Base-by-base conservation (phyloP, 108 stramenopile genomes). In the Nitzschia sp. region DNA sequence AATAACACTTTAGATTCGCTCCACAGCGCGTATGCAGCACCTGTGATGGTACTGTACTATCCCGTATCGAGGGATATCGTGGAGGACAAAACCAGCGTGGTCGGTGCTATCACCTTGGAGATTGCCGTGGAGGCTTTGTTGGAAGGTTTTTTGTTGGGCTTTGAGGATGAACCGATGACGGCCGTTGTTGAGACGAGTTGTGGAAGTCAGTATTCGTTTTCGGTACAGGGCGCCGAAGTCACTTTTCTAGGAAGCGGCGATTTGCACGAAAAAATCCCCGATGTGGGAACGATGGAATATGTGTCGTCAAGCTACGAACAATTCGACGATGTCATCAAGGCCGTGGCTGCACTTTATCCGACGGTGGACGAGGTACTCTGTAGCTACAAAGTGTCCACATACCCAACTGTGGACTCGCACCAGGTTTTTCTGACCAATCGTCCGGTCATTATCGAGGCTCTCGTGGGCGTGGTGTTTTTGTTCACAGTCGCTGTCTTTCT, bases 181-280 rank as follows among this genome's bases (percentile, higher is more conserved):
- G 61, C 27, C 8, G 61, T 63, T 29, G 8, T 63, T 2, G 61
- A 63, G 16, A 63, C 57, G n/a, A 32, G 30, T n/a, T 58, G 57
- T 58, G 57, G 57, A 30, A 6, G 30, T 33, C 2, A 58, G 6
- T 33, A 41, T 17, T 44, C 68, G 9, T 76, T 58, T 22, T 17
- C 27, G 2, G 13, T 68, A 8, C 33, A 21, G 1, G 73, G 57
- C 26, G 8, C 2, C 2, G 34, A 58, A 30, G 62, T 63, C 19
- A 21, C 26, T 4, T 33, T 53, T 11, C 26, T 82, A 30, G 85
- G 85, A 1, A 67, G 62, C n/a, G 85, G 85, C 16, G 82, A 84
- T 53, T 31, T 63, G 16, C 82, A 86, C 44, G 80, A 86, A 55
- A n/a, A 45, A 25, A 33, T 58, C 21, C 57, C 57, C 28, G 57